Base-by-base conservation (phyloP, 2,329 filamentous ascomycete species). In the Aaosphaeria pasadenensis region DNA sequence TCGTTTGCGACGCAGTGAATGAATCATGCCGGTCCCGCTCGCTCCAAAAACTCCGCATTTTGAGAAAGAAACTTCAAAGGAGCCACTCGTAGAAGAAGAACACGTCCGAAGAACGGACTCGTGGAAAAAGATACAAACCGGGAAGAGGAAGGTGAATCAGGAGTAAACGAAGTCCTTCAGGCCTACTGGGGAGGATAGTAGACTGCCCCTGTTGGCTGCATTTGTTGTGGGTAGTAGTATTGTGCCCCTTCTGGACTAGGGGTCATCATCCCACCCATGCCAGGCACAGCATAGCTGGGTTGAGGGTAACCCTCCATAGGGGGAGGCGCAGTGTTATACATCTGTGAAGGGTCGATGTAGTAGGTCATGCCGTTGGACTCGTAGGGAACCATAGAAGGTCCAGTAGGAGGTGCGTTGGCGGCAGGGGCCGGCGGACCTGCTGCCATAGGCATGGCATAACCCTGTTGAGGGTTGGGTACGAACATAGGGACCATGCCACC, bases 301-400 rank as follows among this genome's bases (percentile, higher is more conserved):
- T 65, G 76, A 66, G 62, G 50, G 40, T 69, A 71, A 17, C 54
- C 58, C 45, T 70, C 66, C 30, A 82, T 74, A 1, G 80, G 73
- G 28, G 82, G 75, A 29, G 82, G 75, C 2, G 58, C 54, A 11
- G 62, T 6, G 30, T 33, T 9, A 38, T 42, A 42, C 42, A 91
- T 74, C 63, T 91, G 86, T n/a, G 85, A 80, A 6, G 89, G 80
- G 63, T 95, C 88, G 61, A 91, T 91, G 67, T 96, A 99, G 70
- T 95, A 97, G 1, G 96, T 91, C 81, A 95, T 97, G 52, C 94
- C 94, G 58, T 96, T 95, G 54, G 86, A 85, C 74, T 97, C 92
- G 69, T 96, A 91, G 0, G 90, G 89, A 17, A 87, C 80, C 48
- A 82, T 81, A 13, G 77, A 77, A 3, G 74, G 71, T 55, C 81